Percentiles rank a stretch among this genome's conserved stretches.
These are phyloP conservation scores for Chlamydomonas asymmetrica DNA, from an alignment of 139 green algal genomes.

Conservation along the genomic window DNA sequence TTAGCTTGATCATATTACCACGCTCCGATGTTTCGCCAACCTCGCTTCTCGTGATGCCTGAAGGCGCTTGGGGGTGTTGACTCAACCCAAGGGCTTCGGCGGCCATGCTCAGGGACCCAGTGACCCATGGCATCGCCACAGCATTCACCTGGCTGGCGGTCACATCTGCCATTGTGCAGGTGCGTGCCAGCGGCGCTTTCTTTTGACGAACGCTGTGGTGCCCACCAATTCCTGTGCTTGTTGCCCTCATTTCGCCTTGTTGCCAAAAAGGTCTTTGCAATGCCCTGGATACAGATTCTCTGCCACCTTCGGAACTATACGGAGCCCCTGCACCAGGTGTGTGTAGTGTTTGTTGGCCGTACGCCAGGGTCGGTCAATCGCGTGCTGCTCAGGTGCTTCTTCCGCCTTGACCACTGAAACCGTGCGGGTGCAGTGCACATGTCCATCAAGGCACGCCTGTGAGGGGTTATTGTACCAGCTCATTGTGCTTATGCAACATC, in stretches of 20 bases:
- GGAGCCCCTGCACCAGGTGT: constrained; percentile 85
- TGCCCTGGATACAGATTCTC: constrained; percentile 73
- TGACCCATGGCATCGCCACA: constrained; percentile 15
- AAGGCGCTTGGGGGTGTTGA: no score
- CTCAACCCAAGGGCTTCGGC: no score
- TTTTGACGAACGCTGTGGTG: not conserved
- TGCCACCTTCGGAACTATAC: constrained; percentile 91
- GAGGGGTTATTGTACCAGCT: not conserved
- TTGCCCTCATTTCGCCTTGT: not conserved
- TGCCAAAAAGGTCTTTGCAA: not conserved
- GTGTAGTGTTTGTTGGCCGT: not conserved
- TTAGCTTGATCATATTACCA: no score
- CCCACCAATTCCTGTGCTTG: not conserved
- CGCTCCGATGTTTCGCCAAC: no score
- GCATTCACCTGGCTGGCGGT: constrained; percentile 19
- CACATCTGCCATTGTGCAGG: constrained; percentile 28
- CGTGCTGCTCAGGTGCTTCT: not conserved
- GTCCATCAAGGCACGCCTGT: not conserved
- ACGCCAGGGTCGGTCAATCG: no score
- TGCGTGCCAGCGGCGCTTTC: not conserved
- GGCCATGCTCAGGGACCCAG: constrained; percentile 24
- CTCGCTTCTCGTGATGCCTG: no score
- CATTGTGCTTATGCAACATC: not conserved
- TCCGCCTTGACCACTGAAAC: not conserved
- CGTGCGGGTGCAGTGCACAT: not conserved